These are phyloP conservation scores for Anisodus tanguticus DNA, from an alignment of 257 asterid species.

Conservation along the genomic window DNA sequence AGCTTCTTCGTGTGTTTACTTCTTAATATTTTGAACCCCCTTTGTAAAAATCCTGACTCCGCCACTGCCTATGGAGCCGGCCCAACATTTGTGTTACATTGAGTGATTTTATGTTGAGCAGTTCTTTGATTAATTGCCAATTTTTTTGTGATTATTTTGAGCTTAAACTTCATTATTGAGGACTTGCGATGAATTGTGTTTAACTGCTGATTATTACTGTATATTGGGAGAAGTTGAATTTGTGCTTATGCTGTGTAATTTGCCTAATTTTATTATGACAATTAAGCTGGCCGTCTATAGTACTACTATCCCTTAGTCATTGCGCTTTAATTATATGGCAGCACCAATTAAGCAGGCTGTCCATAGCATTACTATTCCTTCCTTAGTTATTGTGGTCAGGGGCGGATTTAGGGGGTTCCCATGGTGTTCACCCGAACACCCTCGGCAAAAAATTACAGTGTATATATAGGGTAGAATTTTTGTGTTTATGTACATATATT, in stretches of 20 bases:
- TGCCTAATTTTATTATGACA: neutral
- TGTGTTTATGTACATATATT: no score
- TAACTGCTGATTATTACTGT: neutral
- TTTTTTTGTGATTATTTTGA: neutral
- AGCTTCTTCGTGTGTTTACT: no score
- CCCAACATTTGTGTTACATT: no score
- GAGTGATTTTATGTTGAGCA: no score
- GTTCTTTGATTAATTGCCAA: no score
- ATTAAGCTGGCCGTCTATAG: neutral
- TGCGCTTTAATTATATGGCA: neutral
- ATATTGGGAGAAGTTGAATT: neutral
- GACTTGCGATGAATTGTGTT: neutral
- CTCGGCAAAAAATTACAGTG: no score
- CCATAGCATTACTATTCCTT: neutral
- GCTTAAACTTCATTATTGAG: neutral
- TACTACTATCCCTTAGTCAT: neutral
- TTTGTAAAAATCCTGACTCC: no score
- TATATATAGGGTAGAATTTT: no score
- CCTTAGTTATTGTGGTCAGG: neutral
- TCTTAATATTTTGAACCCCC: no score
- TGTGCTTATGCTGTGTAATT: conserved; percentile 16
- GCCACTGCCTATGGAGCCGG: no score
- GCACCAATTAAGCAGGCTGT: neutral
- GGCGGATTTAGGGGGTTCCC: no score
- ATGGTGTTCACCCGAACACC: no score